Evolutionary conservation across 2,329 filamentous ascomycete genomes (phyloP).

Genomic region (Cercospora brassicicola): DNA sequence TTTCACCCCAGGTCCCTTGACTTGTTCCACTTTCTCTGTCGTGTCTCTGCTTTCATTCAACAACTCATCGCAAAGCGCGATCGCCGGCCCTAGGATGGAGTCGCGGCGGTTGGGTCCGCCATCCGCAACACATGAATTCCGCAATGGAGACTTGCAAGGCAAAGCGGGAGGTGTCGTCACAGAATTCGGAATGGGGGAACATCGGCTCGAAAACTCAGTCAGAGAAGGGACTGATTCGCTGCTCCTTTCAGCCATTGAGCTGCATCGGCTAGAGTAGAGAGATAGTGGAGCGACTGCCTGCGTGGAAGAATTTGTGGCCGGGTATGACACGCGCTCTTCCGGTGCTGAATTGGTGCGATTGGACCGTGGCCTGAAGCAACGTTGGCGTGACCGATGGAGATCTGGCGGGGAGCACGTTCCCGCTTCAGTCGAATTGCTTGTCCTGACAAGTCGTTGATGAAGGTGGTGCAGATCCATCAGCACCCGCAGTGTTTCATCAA

Average conservation of each 20-base stretch:
- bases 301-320: background rate
- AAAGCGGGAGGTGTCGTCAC: background rate
- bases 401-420: background rate
- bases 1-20: background rate
- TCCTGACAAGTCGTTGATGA: background rate
- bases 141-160: background rate
- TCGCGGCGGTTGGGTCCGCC: background rate
- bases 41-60: background rate
- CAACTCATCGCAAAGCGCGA: constrained; percentile 1
- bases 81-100: background rate
- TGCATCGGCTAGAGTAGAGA: background rate
- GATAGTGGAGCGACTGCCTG: background rate
- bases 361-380: background rate
- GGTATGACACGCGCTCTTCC: background rate
- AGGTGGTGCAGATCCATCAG: background rate
- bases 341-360: background rate
- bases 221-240: background rate
- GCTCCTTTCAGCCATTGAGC: background rate
- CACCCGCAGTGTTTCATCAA: constrained; percentile 1
- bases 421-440: background rate
- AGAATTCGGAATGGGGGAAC: background rate
- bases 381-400: background rate
- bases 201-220: constrained; percentile 5
- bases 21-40: background rate
- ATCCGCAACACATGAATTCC: background rate